A percentile compares a stretch with the other conserved stretches of the same genome.
phyloP scores from a whole-genome alignment of 352 stramenopile genomes.

The Globisporangium nunn region DNA sequence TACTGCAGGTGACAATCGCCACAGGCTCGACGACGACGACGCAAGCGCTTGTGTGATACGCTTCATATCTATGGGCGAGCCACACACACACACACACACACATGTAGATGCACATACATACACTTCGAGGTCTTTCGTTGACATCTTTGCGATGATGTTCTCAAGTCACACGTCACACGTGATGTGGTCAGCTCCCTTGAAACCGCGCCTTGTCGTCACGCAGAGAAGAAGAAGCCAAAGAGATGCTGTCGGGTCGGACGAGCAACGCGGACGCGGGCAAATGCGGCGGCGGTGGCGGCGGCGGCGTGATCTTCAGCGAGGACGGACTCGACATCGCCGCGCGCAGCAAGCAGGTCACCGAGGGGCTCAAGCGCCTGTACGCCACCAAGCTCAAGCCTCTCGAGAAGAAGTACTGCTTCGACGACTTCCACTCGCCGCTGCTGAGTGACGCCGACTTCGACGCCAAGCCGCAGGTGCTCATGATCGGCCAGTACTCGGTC shows the following conservation, averaged over 20 bases:
- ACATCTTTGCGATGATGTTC: too few relatives aligned
- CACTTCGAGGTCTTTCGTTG: too few relatives aligned
- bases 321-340: slow-evolving; percentile 59
- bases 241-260: too few relatives aligned
- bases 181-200: too few relatives aligned
- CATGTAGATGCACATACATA: not conserved
- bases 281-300: not conserved
- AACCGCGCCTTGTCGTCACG: not conserved
- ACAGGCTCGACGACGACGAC: slow-evolving; percentile 7
- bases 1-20: not conserved
- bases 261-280: too few relatives aligned
- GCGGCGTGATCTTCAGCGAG: slow-evolving; percentile 28
- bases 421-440: slow-evolving; percentile 90
- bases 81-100: not conserved
- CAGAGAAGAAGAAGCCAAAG: too few relatives aligned
- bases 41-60: slow-evolving; percentile 7
- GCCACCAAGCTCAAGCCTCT: slow-evolving; percentile 69
- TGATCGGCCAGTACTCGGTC: slow-evolving; percentile 97
- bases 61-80: not conserved
- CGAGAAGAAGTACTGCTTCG: slow-evolving; percentile 90
- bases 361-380: slow-evolving; percentile 80
- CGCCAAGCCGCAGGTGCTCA: slow-evolving; percentile 96
- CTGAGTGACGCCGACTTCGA: slow-evolving; percentile 95
- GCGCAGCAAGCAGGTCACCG: slow-evolving; percentile 64
- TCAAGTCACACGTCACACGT: not conserved